Evolutionary conservation across 2,329 filamentous ascomycete genomes (phyloP).

Genomic region (Aspergillus novoparasiticus): DNA sequence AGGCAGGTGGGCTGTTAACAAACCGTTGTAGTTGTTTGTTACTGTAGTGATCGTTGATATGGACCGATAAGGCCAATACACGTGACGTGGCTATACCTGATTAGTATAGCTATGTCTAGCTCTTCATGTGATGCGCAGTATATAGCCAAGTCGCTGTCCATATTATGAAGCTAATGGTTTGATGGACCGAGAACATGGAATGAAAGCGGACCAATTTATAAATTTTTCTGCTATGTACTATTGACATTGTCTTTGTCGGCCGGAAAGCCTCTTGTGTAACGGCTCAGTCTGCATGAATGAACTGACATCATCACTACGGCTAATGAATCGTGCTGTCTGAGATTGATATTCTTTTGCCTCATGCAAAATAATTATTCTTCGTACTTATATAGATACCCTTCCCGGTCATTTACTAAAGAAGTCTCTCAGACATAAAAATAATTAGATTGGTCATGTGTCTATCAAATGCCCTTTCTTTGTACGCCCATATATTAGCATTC

Average conservation of each 20-base stretch:
- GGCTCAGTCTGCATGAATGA: too few relatives aligned
- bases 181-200: background rate
- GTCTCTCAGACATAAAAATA: conserved; percentile 7
- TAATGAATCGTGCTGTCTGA: background rate
- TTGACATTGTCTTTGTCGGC: too few relatives aligned
- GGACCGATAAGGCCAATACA: conserved; percentile 8
- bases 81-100: background rate
- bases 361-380: background rate
- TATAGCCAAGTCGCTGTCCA: background rate
- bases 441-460: conserved; percentile 18
- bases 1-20: background rate
- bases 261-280: too few relatives aligned
- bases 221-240: too few relatives aligned
- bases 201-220: too few relatives aligned
- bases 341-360: background rate
- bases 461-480: conserved; percentile 25
- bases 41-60: conserved; percentile 10
- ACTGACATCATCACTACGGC: background rate
- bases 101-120: background rate
- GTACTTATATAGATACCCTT: background rate
- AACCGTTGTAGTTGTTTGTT: conserved; percentile 7
- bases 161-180: background rate
- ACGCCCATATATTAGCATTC: conserved; percentile 15
- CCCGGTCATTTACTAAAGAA: background rate
- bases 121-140: background rate